Evolutionary conservation across 768 basidiomycete genomes (phyloP).

Genomic region (Gloeostereum incarnatum): DNA sequence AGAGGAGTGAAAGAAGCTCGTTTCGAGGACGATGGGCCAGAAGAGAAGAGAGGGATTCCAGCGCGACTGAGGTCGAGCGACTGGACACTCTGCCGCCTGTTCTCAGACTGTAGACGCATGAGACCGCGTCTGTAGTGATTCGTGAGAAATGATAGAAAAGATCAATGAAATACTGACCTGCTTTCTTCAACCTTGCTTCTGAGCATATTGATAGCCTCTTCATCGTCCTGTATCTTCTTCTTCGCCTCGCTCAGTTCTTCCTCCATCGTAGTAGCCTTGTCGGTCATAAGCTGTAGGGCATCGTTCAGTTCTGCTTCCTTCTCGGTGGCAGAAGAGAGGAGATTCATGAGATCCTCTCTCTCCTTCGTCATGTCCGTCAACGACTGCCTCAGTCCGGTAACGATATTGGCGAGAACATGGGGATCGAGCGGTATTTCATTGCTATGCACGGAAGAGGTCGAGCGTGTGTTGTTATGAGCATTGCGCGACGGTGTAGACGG

Average conservation of each 20-base stretch:
- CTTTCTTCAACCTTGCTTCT: constrained; percentile 85
- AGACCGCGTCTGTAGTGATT: constrained; percentile 53
- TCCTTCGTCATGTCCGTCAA: constrained; percentile 58
- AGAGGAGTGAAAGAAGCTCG: constrained; percentile 72
- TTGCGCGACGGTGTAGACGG: constrained; percentile 33
- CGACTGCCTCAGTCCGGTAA: constrained; percentile 63
- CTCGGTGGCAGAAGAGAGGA: constrained; percentile 38
- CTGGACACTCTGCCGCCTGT: constrained; percentile 46
- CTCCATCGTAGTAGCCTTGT: constrained; percentile 51
- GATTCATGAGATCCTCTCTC: constrained; percentile 53
- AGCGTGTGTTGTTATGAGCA: constrained; percentile 9
- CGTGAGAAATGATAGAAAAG: constrained; percentile 2
- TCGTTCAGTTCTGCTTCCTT: constrained; percentile 56
- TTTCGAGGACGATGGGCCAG: constrained; percentile 47
- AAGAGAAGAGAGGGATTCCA: constrained; percentile 21
- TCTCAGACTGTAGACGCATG: constrained; percentile 81
- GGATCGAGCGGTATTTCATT: no score
- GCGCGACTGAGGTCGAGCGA: no score
- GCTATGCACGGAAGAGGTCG: constrained; percentile 25
- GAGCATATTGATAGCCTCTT: constrained; percentile 66
- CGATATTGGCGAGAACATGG: constrained; percentile 65
- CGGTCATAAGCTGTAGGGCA: constrained; percentile 53
- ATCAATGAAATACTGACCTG: constrained; percentile 36
- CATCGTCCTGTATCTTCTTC: constrained; percentile 56
- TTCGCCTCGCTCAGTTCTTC: constrained; percentile 42